Base-by-base conservation (phyloP, 2,329 filamentous ascomycete genomes). In the Trichoderma sp. region DNA sequence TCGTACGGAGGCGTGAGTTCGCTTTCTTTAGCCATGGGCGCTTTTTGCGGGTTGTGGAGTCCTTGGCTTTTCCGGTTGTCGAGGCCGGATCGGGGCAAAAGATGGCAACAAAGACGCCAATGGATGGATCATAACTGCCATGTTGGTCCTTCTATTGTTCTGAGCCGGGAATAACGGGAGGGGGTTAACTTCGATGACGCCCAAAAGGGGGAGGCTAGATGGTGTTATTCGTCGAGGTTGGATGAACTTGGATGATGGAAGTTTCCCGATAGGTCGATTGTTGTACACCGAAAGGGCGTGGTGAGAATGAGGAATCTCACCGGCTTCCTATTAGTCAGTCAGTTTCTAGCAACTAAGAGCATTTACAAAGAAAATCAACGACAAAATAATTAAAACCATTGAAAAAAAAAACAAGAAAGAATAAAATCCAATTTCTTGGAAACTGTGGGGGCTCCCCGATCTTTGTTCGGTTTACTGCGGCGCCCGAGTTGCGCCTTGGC, bases 401-500 rank as follows among this genome's bases (percentile, higher is more conserved):
- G 2, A 6, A 1, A 16, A 38, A 6, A 1, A 16, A 38, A 38
- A 38, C 14, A 38, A 38, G 35, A 21, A n/a, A 16, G 50, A 38
- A 31, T 59, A 56, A 24, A 56, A 14, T 24, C 21, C 50, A 56
- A 56, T 14, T 56, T 14, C 50, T 56, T 56, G 50, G 50, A 21
- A 56, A 56, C 50, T 56, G 50, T 56, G 50, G 31, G 53, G 66
- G 66, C 66, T 41, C 50, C 45, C 33, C 31, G 66, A 38, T 69
- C 35, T 69, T 21, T 56, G 45, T 41, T 62, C 38, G 62, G 27
- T 35, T 45, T 72, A 64, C 35, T 29, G 38, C 38, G 38, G 59
- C 68, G 68, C 59, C 68, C 38, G 68, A 29, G 41, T 65, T 78
- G 77, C 65, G 76, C 60, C 77, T 78, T 78, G 77, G 77, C 77